These are phyloP conservation scores for Kokia cookei DNA, from an alignment of 441 rosid species.

Conservation along the genomic window DNA sequence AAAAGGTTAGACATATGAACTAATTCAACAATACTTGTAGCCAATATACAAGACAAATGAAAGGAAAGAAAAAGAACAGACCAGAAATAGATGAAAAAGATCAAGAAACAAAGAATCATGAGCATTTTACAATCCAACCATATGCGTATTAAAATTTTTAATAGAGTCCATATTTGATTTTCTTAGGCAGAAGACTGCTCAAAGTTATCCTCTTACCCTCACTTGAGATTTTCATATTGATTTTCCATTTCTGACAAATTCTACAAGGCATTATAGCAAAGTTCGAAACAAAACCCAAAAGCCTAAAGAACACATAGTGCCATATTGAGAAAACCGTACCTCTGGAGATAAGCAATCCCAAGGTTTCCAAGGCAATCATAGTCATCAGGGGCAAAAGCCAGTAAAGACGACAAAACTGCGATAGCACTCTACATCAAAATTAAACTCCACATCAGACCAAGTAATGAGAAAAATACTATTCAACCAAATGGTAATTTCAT, in stretches of 20 bases:
- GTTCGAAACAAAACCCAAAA: not conserved
- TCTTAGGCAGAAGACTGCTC: not conserved
- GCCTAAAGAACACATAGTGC: not conserved
- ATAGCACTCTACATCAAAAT: slow-evolving; percentile 58
- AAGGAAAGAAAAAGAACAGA: not conserved
- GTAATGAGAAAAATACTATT: slow-evolving; percentile 9
- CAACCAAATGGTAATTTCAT: slow-evolving; percentile 5
- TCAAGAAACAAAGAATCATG: not conserved
- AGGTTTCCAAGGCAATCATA: slow-evolving; percentile 84
- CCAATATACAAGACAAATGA: not conserved
- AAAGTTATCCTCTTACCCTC: not conserved
- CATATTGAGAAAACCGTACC: slow-evolving; percentile 29
- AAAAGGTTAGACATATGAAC: not conserved
- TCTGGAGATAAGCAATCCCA: slow-evolving; percentile 83
- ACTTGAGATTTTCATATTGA: not conserved
- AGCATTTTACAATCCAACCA: not conserved
- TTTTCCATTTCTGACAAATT: not conserved
- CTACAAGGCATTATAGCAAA: not conserved
- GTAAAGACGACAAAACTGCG: slow-evolving; percentile 62
- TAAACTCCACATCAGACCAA: slow-evolving; percentile 14
- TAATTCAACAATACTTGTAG: not conserved
- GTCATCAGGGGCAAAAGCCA: slow-evolving; percentile 60
- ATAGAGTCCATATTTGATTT: not conserved
- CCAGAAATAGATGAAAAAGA: not conserved
- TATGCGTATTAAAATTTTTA: not conserved